Percentiles rank a stretch among this genome's conserved stretches.
phyloP scores from a whole-genome alignment of 129 eudicot species.

The Apium graveolens region DNA sequence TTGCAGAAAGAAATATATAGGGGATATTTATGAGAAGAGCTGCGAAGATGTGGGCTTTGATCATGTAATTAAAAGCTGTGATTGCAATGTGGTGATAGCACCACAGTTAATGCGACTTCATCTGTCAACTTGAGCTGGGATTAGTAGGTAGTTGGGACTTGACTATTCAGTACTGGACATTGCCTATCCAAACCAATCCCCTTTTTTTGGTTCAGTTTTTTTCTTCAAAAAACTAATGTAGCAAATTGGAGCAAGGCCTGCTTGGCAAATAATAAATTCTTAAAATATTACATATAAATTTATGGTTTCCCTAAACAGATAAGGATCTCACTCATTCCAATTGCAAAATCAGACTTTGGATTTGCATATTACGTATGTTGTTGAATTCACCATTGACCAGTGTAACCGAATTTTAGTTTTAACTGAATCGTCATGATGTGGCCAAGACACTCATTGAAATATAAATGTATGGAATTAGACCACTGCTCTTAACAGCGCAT shows the following conservation, averaged over 20 bases:
- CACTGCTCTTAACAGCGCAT: no score
- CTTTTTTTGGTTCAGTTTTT: not conserved
- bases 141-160: not conserved
- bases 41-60: not conserved
- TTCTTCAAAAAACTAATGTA: no score
- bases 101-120: not conserved
- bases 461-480: no score
- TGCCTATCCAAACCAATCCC: not conserved
- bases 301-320: no score
- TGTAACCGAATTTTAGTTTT: not conserved
- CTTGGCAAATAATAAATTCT: not conserved
- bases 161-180: not conserved
- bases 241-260: not conserved
- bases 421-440: no score
- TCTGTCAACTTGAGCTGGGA: not conserved
- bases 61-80: not conserved
- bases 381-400: not conserved
- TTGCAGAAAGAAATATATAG: not conserved
- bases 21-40: not conserved
- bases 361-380: not conserved
- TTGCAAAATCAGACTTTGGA: not conserved
- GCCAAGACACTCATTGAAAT: no score
- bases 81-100: not conserved
- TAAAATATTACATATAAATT: no score
- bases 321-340: no score